These are phyloP conservation scores for Pelargonium myrrhifolium DNA, from an alignment of 441 rosid genomes.

Conservation along the genomic window DNA sequence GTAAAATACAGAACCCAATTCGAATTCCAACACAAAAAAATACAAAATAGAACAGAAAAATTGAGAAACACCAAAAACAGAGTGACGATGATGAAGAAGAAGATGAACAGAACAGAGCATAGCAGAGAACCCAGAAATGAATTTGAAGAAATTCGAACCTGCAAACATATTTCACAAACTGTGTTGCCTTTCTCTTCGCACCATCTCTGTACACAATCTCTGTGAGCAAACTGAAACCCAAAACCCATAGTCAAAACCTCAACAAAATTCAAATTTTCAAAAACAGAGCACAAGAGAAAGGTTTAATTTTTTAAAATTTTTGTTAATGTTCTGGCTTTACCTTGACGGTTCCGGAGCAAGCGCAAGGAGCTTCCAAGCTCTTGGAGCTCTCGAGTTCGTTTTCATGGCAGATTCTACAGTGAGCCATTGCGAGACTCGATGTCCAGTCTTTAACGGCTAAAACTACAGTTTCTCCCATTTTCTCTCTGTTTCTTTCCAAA, in stretches of 20 bases:
- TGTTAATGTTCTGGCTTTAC: constrained; percentile 22
- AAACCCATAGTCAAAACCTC: neutral
- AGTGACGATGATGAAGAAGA: neutral
- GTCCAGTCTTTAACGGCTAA: constrained; percentile 42
- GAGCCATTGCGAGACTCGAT: constrained; percentile 24
- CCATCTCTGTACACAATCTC: constrained; percentile 96
- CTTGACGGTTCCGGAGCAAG: constrained; percentile 89
- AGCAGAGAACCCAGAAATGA: neutral
- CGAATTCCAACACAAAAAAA: neutral
- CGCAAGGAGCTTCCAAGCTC: constrained; percentile 80
- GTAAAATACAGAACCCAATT: neutral
- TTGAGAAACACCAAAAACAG: neutral
- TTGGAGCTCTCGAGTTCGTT: constrained; percentile 58
- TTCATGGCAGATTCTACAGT: constrained; percentile 90
- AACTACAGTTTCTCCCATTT: constrained; percentile 46
- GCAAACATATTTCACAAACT: constrained; percentile 84
- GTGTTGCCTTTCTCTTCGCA: constrained; percentile 89
- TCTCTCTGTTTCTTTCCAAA: constrained; percentile 1
- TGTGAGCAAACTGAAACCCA: constrained; percentile 65
- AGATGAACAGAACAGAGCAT: too few species aligned
- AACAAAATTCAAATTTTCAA: neutral
- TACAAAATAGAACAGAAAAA: neutral
- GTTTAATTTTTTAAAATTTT: neutral
- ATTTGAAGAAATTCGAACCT: constrained; percentile 38
- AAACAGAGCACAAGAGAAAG: neutral